A percentile compares a stretch with the other conserved stretches of the same genome.
Evolutionary conservation across 371 early-diverging fungal species (phyloP).

Genomic region (Massospora cicadina): DNA sequence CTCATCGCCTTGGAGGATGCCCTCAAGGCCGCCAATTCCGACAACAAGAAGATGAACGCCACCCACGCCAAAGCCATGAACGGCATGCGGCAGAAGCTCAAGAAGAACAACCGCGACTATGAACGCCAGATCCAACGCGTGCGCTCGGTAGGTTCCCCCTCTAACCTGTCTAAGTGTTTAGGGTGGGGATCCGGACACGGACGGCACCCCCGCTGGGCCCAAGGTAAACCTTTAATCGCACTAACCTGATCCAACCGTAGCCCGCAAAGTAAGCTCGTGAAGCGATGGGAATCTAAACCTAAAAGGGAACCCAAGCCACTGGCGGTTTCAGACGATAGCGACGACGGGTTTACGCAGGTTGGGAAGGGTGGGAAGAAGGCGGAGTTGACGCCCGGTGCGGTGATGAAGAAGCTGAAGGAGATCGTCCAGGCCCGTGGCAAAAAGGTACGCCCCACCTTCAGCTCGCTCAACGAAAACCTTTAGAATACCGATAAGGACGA

Average conservation of each 20-base stretch:
- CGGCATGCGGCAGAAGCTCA: conserved; percentile 77
- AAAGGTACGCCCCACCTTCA: conserved; percentile 32
- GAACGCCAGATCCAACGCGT: conserved; percentile 25
- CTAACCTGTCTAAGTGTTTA: background rate
- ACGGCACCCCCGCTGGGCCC: background rate
- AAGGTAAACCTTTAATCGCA: background rate
- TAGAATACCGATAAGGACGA: conserved; percentile 74
- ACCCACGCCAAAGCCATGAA: conserved; percentile 67
- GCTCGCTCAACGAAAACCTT: background rate
- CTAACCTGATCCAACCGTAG: background rate
- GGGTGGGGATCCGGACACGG: background rate
- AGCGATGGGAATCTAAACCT: background rate
- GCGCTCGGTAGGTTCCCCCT: conserved; percentile 12
- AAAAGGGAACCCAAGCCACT: background rate
- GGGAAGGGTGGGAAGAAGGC: conserved; percentile 63
- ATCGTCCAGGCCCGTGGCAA: conserved; percentile 78
- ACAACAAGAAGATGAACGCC: conserved; percentile 65
- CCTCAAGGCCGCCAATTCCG: conserved; percentile 33
- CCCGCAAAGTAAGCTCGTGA: background rate
- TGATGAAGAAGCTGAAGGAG: conserved; percentile 66
- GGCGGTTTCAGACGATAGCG: conserved; percentile 13
- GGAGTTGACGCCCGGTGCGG: conserved; percentile 42
- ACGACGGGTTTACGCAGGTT: conserved; percentile 70
- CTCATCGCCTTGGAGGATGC: conserved; percentile 60
- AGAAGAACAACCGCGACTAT: conserved; percentile 65